A percentile compares a stretch with the other conserved stretches of the same genome.
Conservation (phyloP, 2,329 filamentous ascomycete genomes). For the Cryphonectria carpinicola region DNA sequence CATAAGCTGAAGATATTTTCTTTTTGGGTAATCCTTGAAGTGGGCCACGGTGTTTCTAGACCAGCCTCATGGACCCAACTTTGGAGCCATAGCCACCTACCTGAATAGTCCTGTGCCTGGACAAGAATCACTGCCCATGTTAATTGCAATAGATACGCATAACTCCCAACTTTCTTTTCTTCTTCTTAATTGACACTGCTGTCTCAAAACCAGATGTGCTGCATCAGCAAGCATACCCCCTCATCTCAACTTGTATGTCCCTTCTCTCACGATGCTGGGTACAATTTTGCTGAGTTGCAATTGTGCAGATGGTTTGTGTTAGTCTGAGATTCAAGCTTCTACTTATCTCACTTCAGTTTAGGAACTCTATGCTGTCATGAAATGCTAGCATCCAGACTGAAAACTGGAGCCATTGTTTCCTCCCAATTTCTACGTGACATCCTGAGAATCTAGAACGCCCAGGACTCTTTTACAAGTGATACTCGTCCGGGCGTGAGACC, state of each 20-base stretch:
- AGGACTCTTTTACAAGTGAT: constrained; percentile 34
- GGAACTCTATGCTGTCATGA: not conserved
- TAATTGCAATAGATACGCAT: not conserved
- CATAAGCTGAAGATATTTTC: not conserved
- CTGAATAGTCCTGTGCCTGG: too few relatives aligned
- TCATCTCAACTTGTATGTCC: not conserved
- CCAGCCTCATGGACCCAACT: not conserved
- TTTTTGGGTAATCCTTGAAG: not conserved
- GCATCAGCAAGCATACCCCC: too few relatives aligned
- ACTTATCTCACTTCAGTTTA: too few relatives aligned
- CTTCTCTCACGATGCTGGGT: not conserved
- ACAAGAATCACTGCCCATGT: not conserved
- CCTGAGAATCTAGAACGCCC: not conserved
- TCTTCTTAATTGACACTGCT: too few relatives aligned
- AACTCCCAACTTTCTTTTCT: too few relatives aligned
- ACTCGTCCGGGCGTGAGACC: constrained; percentile 35
- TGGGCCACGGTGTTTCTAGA: not conserved
- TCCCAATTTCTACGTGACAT: not conserved
- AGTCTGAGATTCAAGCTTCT: not conserved
- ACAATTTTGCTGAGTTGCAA: not conserved
- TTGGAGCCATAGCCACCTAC: not conserved
- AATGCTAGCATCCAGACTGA: not conserved
- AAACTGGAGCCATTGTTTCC: not conserved
- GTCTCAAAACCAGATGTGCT: too few relatives aligned
- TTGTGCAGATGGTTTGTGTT: not conserved